Conservation (phyloP, 352 stramenopile species). For the Aphanomyces euteiches region DNA sequence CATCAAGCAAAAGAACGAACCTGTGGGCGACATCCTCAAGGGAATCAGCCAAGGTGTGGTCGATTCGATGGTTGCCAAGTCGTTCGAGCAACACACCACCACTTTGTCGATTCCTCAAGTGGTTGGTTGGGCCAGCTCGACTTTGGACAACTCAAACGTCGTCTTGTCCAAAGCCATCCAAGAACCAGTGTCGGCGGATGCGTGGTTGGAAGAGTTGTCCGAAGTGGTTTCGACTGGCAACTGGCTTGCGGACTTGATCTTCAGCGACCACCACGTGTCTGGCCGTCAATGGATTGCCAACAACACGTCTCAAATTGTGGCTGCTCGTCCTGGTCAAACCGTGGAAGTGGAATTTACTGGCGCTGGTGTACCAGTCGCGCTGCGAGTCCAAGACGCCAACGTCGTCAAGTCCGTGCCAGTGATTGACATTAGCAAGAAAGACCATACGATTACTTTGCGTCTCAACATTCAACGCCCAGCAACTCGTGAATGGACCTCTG, state of each 20-base stretch:
- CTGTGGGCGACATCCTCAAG: conserved; percentile 69
- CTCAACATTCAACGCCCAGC: conserved; percentile 57
- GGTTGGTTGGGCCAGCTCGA: conserved; percentile 33
- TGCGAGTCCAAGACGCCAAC: conserved; percentile 1
- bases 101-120: conserved; percentile 26
- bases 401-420: conserved; percentile 36
- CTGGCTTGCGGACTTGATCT: conserved; percentile 55
- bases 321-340: conserved; percentile 46
- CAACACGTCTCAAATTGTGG: conserved; percentile 50
- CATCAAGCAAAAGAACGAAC: conserved; percentile 68
- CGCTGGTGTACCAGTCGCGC: neutral
- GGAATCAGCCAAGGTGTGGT: conserved; percentile 58
- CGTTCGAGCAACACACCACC: conserved; percentile 1
- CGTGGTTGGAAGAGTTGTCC: conserved; percentile 46
- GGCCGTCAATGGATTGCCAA: conserved; percentile 71
- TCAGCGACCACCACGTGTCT: conserved; percentile 47
- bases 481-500: conserved; percentile 44
- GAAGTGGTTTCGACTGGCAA: conserved; percentile 40
- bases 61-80: conserved; percentile 39
- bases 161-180: conserved; percentile 39
- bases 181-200: conserved; percentile 32
- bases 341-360: conserved; percentile 35
- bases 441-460: conserved; percentile 41
- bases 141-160: conserved; percentile 33
- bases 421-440: conserved; percentile 39